Conservation (phyloP, 2,329 filamentous ascomycete species). For the Aureobasidium uvarum region DNA sequence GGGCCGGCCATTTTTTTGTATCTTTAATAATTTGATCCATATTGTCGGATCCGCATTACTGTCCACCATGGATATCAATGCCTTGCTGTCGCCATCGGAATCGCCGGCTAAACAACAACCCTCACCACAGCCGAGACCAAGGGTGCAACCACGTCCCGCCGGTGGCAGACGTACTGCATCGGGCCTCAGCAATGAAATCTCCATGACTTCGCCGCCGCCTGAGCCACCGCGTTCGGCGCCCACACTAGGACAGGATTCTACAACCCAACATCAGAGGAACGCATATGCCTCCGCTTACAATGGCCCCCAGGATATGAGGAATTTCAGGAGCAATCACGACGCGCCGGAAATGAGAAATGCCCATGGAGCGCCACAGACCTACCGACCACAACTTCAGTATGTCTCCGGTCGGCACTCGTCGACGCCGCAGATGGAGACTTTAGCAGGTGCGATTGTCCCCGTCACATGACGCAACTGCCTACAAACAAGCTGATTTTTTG, state of each 20-base stretch:
- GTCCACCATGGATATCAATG: slow-evolving; percentile 50
- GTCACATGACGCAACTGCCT: slow-evolving; percentile 13
- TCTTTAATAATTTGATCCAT: slow-evolving; percentile 4
- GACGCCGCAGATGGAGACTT: slow-evolving; percentile 49
- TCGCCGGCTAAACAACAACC: slow-evolving; percentile 43
- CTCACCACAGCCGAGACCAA: slow-evolving; percentile 34
- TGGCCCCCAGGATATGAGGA: slow-evolving; percentile 24
- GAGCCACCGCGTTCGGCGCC: slow-evolving; percentile 27
- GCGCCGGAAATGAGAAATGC: slow-evolving; percentile 25
- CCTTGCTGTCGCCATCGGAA: slow-evolving; percentile 50
- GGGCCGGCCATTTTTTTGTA: neutral
- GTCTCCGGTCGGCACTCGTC: slow-evolving; percentile 43
- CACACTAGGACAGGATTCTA: slow-evolving; percentile 5
- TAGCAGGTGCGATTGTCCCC: slow-evolving; percentile 43
- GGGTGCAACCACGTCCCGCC: slow-evolving; percentile 28
- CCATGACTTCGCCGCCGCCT: slow-evolving; percentile 27
- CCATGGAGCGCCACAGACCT: slow-evolving; percentile 25
- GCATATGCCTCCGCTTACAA: slow-evolving; percentile 9
- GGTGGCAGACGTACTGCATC: slow-evolving; percentile 41
- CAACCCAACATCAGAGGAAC: slow-evolving; percentile 29
- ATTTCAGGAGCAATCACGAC: slow-evolving; percentile 10
- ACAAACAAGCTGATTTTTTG: slow-evolving; percentile 14
- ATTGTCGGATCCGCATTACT: neutral
- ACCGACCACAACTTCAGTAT: slow-evolving; percentile 27
- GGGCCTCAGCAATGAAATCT: slow-evolving; percentile 45